These are phyloP conservation scores for Licmophora abbreviata DNA, from an alignment of 108 stramenopile species.

Conservation along the genomic window DNA sequence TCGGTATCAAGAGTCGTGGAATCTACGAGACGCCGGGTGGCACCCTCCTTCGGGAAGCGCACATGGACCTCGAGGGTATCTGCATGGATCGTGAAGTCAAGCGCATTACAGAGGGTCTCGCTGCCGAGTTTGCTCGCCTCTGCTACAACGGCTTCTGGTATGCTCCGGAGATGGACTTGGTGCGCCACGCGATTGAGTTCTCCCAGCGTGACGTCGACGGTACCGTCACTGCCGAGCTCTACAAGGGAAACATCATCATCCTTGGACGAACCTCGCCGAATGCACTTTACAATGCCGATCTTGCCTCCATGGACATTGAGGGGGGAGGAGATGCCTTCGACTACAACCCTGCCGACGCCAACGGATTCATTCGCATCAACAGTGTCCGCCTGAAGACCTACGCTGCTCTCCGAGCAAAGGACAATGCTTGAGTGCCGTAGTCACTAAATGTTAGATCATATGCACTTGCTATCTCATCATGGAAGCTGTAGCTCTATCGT, in stretches of 20 bases:
- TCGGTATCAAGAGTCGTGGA: slow-evolving; percentile 98
- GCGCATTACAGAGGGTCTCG: slow-evolving; percentile 88
- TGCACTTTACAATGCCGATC: slow-evolving; percentile 93
- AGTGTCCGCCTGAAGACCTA: slow-evolving; percentile 96
- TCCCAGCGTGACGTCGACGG: slow-evolving; percentile 90
- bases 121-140: slow-evolving; percentile 88
- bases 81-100: slow-evolving; percentile 98
- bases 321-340: slow-evolving; percentile 94
- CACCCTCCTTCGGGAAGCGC: slow-evolving; percentile 89
- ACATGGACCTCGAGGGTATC: slow-evolving; percentile 94
- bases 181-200: slow-evolving; percentile 83
- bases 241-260: slow-evolving; percentile 93
- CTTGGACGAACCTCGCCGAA: slow-evolving; percentile 79
- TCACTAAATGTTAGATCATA: neutral
- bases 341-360: slow-evolving; percentile 95
- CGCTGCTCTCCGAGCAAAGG: slow-evolving; percentile 83
- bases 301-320: slow-evolving; percentile 98
- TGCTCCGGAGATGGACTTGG: slow-evolving; percentile 97
- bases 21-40: slow-evolving; percentile 99
- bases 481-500: neutral
- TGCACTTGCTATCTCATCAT: neutral
- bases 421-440: neutral
- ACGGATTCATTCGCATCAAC: slow-evolving; percentile 99
- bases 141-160: slow-evolving; percentile 99
- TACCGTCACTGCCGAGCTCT: slow-evolving; percentile 81